Evolutionary conservation across 192 early-diverging fungal genomes (phyloP).

Genomic region (Spinellus fusiger): DNA sequence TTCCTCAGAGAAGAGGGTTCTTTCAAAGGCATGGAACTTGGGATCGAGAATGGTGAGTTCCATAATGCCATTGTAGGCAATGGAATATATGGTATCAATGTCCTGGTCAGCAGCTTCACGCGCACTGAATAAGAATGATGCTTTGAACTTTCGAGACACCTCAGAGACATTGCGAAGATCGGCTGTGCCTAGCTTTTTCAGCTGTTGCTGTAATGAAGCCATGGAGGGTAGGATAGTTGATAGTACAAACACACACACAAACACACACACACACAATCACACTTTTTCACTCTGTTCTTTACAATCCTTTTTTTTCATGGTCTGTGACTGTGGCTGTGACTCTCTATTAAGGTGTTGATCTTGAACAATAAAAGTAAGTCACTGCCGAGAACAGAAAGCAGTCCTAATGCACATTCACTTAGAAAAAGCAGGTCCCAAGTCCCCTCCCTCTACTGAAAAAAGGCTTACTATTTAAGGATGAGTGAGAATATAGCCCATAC

Average conservation of each 20-base stretch:
- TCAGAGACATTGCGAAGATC: conserved; percentile 54
- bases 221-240: conserved; percentile 1
- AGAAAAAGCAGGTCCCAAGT: too few relatives aligned
- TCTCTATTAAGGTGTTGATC: too few relatives aligned
- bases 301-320: too few relatives aligned
- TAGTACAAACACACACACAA: too few relatives aligned
- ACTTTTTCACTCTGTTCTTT: too few relatives aligned
- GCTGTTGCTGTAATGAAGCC: conserved; percentile 60
- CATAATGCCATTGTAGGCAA: conserved; percentile 73
- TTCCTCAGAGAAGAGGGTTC: conserved; percentile 74
- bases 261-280: too few relatives aligned
- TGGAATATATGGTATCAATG: conserved; percentile 77
- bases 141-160: conserved; percentile 48
- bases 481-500: conserved; percentile 1
- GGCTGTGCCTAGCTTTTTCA: conserved; percentile 54
- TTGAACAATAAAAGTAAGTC: too few relatives aligned
- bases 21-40: conserved; percentile 59
- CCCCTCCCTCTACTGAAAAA: too few relatives aligned
- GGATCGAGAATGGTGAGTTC: conserved; percentile 65
- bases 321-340: too few relatives aligned
- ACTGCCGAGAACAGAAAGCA: too few relatives aligned
- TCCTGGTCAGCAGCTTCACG: conserved; percentile 87
- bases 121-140: conserved; percentile 77
- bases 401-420: too few relatives aligned
- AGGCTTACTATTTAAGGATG: too few relatives aligned